phyloP scores from a whole-genome alignment of 2,329 filamentous ascomycete genomes.

The Zymoseptoria pseudotritici region DNA sequence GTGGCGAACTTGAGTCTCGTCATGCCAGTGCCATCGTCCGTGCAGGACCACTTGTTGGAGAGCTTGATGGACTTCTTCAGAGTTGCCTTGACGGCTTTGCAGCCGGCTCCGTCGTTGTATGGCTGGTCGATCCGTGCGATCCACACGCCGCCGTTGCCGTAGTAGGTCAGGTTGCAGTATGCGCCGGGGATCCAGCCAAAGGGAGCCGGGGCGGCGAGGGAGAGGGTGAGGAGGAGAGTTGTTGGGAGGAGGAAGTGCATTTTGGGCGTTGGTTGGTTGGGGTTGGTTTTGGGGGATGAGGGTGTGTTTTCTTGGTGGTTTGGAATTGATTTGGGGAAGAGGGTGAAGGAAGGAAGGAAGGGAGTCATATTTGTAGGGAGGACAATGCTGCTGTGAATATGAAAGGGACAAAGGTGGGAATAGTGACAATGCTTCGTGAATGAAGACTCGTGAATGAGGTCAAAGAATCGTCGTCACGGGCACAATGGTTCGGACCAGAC shows the following conservation, averaged over 20 bases:
- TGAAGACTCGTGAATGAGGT: not conserved
- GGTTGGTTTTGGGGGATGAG: not conserved
- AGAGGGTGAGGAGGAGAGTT: constrained; percentile 1
- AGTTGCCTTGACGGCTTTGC: not conserved
- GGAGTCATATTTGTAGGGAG: not conserved
- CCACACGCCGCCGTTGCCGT: not conserved
- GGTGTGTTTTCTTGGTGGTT: not conserved
- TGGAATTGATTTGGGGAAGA: not conserved
- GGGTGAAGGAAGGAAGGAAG: not conserved
- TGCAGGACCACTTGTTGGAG: not conserved
- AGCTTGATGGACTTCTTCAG: not conserved
- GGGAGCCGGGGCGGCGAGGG: constrained; percentile 4
- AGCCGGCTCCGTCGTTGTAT: constrained; percentile 1
- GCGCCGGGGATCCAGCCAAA: not conserved
- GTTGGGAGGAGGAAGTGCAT: not conserved
- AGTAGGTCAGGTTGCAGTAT: constrained; percentile 1
- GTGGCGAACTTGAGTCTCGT: not conserved
- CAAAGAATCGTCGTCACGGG: not conserved
- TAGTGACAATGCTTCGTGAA: not conserved
- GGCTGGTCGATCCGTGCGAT: constrained; percentile 4
- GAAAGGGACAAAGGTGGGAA: not conserved
- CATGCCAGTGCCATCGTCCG: constrained; percentile 1
- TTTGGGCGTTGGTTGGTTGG: not conserved
- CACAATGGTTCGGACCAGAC: not conserved
- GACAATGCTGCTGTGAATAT: not conserved